Evolutionary conservation across 306 rosid species (phyloP), one percentile per base, ranked within the genome.

Genomic region (Gastrolobium villosum): DNA sequence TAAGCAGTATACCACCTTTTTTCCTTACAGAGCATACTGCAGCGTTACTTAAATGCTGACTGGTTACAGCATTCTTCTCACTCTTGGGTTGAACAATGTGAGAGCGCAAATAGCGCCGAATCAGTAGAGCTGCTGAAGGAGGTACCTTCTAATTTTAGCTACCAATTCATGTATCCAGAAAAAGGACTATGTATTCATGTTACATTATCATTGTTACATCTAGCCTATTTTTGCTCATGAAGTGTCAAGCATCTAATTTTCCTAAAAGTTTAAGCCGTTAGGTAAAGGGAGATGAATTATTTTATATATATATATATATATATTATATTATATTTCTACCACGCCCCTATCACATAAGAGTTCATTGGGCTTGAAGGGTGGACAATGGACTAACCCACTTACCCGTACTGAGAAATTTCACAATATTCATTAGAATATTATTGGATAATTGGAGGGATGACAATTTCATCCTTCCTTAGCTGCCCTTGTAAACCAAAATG

Each of bases 111-210:
- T 66, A 91, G 94, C 41, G 98, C 98, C 40, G 99, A 91, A 71
- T 81, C 78, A 4, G 63, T 93, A 70, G 99, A 96, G 84, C 83
- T 90, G 84, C 92, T 93, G 82, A 93, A 88, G 87, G 98, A 96
- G 99, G 99, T 93, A 90, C 11, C 49, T 73, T 35, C 49, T 82
- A 81, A 75, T 50, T 78, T 75, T 88, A 39, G 76, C 73, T 60
- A 54, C 79, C 4, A 34, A 70, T 75, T 63, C 75, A 55, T 64
- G n/a, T 48, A 48, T 65, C 78, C 44, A 61, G 66, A 68, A 60
- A 77, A 64, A 44, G 9, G 40, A 62, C 13, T 10, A 6, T 67
- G 80, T 65, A 55, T 54, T 74, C 31, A 44, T 81, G 65, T 61
- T 59, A 41, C 74, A 30, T 30, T 43, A 60, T 57, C 53, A 35